phyloP scores from a whole-genome alignment of 2,329 filamentous ascomycete genomes.

The Xylariales sp. region DNA sequence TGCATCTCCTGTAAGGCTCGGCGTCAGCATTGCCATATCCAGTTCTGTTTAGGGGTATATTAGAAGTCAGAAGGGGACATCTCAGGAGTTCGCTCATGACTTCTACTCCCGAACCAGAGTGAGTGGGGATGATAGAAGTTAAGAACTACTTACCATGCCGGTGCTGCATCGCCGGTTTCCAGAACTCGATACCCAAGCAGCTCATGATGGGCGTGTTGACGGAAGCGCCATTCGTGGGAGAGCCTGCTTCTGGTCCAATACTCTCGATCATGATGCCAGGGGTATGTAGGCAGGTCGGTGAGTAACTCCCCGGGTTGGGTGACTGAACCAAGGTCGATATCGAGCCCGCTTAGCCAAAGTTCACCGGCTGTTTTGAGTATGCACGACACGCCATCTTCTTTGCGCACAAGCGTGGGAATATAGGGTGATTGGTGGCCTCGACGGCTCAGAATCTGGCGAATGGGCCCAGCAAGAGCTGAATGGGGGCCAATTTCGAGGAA shows the following conservation, averaged over 20 bases:
- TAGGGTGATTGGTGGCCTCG: neutral
- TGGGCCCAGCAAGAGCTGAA: conserved; percentile 16
- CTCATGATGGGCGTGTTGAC: conserved; percentile 7
- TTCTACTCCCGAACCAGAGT: too few relatives aligned
- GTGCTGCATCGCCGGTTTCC: neutral
- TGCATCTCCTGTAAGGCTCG: conserved; percentile 13
- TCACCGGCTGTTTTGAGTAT: neutral
- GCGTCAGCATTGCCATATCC: too few relatives aligned
- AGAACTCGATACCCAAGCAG: conserved; percentile 9
- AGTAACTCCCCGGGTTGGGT: neutral
- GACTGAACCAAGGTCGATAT: neutral
- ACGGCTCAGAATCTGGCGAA: conserved; percentile 16
- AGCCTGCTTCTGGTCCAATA: neutral
- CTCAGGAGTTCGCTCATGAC: too few relatives aligned
- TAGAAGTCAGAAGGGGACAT: too few relatives aligned
- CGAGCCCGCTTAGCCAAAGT: neutral
- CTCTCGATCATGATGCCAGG: neutral
- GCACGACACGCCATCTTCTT: neutral
- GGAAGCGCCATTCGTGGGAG: neutral
- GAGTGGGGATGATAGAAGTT: too few relatives aligned
- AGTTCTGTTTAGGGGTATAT: too few relatives aligned
- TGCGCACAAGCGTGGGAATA: neutral
- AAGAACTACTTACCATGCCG: too few relatives aligned
- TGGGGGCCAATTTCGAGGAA: conserved; percentile 22
- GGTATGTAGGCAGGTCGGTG: neutral